A percentile compares a stretch with the other conserved stretches of the same genome.
Conservation (phyloP, 1,284 basidiomycete genomes). For the Serendipita sp. region DNA sequence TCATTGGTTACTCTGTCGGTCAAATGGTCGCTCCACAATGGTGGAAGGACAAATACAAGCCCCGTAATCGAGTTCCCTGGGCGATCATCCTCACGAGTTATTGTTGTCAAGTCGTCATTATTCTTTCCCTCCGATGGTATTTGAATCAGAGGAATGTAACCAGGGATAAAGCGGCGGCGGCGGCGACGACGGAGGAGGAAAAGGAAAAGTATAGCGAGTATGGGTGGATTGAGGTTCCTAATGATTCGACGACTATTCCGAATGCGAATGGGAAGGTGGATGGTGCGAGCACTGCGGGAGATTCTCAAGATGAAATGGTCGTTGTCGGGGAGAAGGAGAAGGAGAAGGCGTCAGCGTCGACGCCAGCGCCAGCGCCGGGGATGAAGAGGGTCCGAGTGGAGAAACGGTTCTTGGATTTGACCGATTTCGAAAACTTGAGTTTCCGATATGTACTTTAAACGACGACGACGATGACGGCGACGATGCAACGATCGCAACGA, state of each 20-base stretch:
- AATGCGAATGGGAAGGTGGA: slow-evolving; percentile 14
- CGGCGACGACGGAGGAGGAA: slow-evolving; percentile 15
- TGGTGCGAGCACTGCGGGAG: slow-evolving; percentile 6
- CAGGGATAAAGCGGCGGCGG: slow-evolving; percentile 15
- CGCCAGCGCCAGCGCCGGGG: neutral
- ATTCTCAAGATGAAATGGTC: too few relatives aligned
- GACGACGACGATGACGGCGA: too few relatives aligned
- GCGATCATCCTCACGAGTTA: slow-evolving; percentile 17
- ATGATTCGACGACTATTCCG: too few relatives aligned
- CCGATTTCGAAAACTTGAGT: slow-evolving; percentile 18
- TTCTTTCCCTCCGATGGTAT: slow-evolving; percentile 16
- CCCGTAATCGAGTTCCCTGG: slow-evolving; percentile 18
- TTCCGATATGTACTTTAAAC: slow-evolving; percentile 19
- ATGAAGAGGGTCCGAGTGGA: slow-evolving; percentile 14
- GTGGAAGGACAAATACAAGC: slow-evolving; percentile 18
- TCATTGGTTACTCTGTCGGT: slow-evolving; percentile 20
- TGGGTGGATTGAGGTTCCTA: slow-evolving; percentile 17
- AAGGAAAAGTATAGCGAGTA: slow-evolving; percentile 11
- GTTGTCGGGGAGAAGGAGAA: too few relatives aligned
- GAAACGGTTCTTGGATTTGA: slow-evolving; percentile 18
- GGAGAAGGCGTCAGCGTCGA: too few relatives aligned
- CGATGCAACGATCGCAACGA: too few relatives aligned
- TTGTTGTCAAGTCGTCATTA: slow-evolving; percentile 15
- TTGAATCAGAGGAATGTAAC: slow-evolving; percentile 19
- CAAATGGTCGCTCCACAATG: slow-evolving; percentile 21